phyloP scores from a whole-genome alignment of 1,284 basidiomycete species.

The Melampsora larici-populina region DNA sequence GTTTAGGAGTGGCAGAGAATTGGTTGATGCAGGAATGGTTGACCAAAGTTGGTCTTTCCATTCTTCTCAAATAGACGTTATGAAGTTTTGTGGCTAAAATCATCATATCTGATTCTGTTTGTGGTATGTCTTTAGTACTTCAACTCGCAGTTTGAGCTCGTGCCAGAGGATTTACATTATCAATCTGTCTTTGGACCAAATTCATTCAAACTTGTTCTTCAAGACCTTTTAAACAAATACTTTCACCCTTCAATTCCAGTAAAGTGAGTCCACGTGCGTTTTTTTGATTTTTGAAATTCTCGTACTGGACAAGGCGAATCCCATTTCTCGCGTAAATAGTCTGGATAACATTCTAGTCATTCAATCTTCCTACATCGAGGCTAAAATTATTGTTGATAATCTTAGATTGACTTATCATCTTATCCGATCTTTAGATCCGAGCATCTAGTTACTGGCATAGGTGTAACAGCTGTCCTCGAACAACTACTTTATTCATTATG shows the following conservation, averaged over 20 bases:
- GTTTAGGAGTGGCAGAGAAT: conserved; percentile 32
- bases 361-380: not conserved
- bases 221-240: conserved; percentile 23
- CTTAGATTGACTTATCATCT: too few species aligned
- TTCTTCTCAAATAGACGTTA: not conserved
- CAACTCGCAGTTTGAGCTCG: not conserved
- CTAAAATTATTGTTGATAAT: not conserved
- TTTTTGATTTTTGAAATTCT: too few species aligned
- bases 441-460: conserved; percentile 6
- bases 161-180: conserved; percentile 23
- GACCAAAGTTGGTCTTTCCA: conserved; percentile 10
- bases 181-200: conserved; percentile 20
- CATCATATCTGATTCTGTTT: not conserved
- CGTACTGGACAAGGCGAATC: not conserved
- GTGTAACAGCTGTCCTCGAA: conserved; percentile 12
- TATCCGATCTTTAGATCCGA: conserved; percentile 8
- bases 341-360: not conserved
- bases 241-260: conserved; percentile 15
- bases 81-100: not conserved
- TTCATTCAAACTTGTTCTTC: conserved; percentile 22
- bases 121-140: not conserved
- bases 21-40: conserved; percentile 27
- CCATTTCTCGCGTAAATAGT: not conserved
- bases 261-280: not conserved
- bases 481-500: conserved; percentile 32